Evolutionary conservation across 2,329 filamentous ascomycete species (phyloP).

Genomic region (Chaetomium sp.): DNA sequence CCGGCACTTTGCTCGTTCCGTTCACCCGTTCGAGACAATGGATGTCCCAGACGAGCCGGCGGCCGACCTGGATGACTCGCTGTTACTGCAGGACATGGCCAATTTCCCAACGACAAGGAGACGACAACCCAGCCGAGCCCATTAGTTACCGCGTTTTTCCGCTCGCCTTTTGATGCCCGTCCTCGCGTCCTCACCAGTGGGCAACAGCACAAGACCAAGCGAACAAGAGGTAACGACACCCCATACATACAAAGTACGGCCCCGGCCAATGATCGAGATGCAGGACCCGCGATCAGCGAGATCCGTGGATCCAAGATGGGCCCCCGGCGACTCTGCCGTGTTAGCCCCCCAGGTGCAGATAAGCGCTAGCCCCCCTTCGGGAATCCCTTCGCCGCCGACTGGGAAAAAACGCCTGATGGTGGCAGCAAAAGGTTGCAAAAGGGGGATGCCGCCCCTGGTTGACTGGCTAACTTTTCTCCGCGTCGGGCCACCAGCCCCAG

Average conservation of each 20-base stretch:
- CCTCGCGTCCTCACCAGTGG: neutral
- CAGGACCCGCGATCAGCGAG: conserved; percentile 26
- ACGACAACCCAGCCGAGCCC: conserved; percentile 9
- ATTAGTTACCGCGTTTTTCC: conserved; percentile 10
- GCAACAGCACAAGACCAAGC: neutral
- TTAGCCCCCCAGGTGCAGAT: neutral
- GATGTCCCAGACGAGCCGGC: neutral
- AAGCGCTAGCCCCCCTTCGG: conserved; percentile 25
- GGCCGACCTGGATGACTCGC: conserved; percentile 5
- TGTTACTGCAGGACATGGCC: conserved; percentile 5
- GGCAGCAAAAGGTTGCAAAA: neutral
- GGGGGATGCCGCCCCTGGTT: neutral
- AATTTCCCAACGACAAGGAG: conserved; percentile 2
- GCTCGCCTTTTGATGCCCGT: neutral
- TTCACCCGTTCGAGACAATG: neutral
- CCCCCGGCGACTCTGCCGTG: conserved; percentile 8
- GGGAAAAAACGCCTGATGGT: neutral
- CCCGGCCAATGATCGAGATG: conserved; percentile 25
- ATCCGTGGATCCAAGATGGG: conserved; percentile 22
- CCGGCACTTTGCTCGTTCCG: neutral
- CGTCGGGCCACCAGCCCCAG: neutral
- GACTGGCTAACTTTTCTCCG: neutral
- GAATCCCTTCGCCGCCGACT: conserved; percentile 18
- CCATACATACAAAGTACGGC: too few species aligned
- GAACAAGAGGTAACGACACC: neutral